A percentile compares a stretch with the other conserved stretches of the same genome.
Conservation (phyloP, 805 yeast genomes). For the Zygosaccharomyces rouxii region DNA sequence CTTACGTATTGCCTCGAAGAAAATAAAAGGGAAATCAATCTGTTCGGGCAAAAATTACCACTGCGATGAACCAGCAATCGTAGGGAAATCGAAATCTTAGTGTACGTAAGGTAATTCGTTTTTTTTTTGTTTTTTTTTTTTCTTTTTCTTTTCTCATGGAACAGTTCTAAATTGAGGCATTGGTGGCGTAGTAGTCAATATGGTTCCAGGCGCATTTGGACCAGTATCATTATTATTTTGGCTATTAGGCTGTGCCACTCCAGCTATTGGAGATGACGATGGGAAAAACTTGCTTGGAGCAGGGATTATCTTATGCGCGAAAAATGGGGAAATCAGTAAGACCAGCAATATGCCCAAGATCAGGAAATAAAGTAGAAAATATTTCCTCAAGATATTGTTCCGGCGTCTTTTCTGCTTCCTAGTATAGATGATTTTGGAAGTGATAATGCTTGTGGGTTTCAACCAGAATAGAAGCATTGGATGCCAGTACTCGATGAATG, state of each 20-base stretch:
- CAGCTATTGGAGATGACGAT: slow-evolving; percentile 27
- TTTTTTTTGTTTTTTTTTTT: slow-evolving; percentile 2
- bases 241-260: slow-evolving; percentile 53
- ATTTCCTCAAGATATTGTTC: slow-evolving; percentile 41
- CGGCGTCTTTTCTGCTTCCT: slow-evolving; percentile 39
- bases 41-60: background rate
- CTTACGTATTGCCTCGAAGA: background rate
- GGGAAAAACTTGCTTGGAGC: slow-evolving; percentile 20
- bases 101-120: background rate
- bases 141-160: slow-evolving; percentile 16
- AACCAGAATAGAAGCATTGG: slow-evolving; percentile 66
- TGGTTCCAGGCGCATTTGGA: slow-evolving; percentile 44
- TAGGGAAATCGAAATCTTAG: background rate
- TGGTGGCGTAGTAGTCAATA: slow-evolving; percentile 39
- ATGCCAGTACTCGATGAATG: slow-evolving; percentile 63
- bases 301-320: slow-evolving; percentile 34
- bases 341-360: slow-evolving; percentile 39
- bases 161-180: slow-evolving; percentile 34
- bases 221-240: slow-evolving; percentile 70
- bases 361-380: slow-evolving; percentile 44
- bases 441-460: slow-evolving; percentile 44
- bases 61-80: background rate
- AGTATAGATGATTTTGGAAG: slow-evolving; percentile 37
- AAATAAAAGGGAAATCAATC: background rate
- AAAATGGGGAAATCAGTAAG: slow-evolving; percentile 46